phyloP scores from a whole-genome alignment of 1,139 yeast genomes.

The Pichia sp. region DNA sequence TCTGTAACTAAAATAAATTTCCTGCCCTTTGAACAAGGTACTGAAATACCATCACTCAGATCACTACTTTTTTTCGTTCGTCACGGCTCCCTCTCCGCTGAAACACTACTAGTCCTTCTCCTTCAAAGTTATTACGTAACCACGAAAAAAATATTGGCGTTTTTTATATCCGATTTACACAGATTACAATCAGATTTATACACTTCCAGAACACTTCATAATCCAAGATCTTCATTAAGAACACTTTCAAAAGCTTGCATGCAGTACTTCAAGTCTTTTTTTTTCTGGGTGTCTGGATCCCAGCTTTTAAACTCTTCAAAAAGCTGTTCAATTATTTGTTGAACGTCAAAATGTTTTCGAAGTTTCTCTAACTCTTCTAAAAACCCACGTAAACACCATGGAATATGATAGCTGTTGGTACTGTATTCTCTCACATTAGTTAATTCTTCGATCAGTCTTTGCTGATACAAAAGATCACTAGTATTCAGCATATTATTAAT shows the following conservation, averaged over 20 bases:
- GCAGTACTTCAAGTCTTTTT: slow-evolving; percentile 39
- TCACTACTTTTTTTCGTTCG: too few species aligned
- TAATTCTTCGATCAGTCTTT: slow-evolving; percentile 36
- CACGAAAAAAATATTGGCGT: too few species aligned
- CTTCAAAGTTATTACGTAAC: too few species aligned
- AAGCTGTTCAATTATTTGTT: slow-evolving; percentile 32
- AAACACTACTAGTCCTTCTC: too few species aligned
- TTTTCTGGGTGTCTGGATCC: slow-evolving; percentile 36
- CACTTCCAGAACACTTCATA: not conserved
- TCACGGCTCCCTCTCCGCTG: too few species aligned
- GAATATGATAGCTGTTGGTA: slow-evolving; percentile 48
- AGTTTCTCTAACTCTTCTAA: slow-evolving; percentile 45
- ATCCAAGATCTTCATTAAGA: slow-evolving; percentile 12
- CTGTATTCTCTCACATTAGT: slow-evolving; percentile 42
- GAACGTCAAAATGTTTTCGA: slow-evolving; percentile 37
- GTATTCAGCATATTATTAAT: slow-evolving; percentile 46
- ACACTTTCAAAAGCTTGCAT: slow-evolving; percentile 25
- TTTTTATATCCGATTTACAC: too few species aligned
- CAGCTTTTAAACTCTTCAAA: slow-evolving; percentile 35
- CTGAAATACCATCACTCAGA: too few species aligned
- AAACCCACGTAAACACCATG: slow-evolving; percentile 55
- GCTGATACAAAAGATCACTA: slow-evolving; percentile 41
- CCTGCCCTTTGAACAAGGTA: too few species aligned
- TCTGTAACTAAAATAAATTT: too few species aligned
- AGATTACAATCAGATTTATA: not conserved